Evolutionary conservation across 73 alveolate genomes (phyloP), one percentile per base, ranked within the genome.

Genomic region (Paramecium sexaurelia): DNA sequence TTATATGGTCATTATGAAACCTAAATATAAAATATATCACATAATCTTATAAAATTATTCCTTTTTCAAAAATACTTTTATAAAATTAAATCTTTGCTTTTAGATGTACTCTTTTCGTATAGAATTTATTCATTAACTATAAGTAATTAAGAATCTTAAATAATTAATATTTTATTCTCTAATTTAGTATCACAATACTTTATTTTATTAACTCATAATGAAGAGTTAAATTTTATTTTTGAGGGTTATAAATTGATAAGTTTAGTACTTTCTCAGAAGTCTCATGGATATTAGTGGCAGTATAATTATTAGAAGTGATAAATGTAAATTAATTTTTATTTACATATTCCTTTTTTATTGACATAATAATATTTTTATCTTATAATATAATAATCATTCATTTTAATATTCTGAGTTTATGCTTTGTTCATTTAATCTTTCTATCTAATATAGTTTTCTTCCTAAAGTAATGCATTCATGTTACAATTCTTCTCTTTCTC

Each of bases 211-310:
- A n/a, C n/a, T n/a, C n/a, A n/a, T n/a, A n/a, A n/a, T n/a, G n/a
- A n/a, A n/a, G n/a, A n/a, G n/a, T n/a, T n/a, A n/a, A 98, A 91
- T 97, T 98, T 92, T 98, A 97, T 85, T 97, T 96, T 92, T 98
- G 96, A 20, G 98, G 99, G 9, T 96, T 98, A 92, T 94, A 97
- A 84, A 92, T 95, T 37, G 66, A 69, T 66, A 98, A 92, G 22
- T 95, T 96, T 96, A 98, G 91, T 98, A 97, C 85, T 97, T 98
- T 35, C 94, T 94, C 33, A 98, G 93, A 92, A 98, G 97, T 33
- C 96, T 95, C 47, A 96, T 33, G 43, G 96, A 92, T 92, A 97
- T 97, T 19, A 95, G 94, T 26, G 99, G 94, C 3, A 99, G 99
- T 43, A 99, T 85, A 85, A 97, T n/a, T n/a, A n/a, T n/a, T n/a